phyloP scores from a whole-genome alignment of 805 yeast genomes.

The Cyberlindnera petersonii region DNA sequence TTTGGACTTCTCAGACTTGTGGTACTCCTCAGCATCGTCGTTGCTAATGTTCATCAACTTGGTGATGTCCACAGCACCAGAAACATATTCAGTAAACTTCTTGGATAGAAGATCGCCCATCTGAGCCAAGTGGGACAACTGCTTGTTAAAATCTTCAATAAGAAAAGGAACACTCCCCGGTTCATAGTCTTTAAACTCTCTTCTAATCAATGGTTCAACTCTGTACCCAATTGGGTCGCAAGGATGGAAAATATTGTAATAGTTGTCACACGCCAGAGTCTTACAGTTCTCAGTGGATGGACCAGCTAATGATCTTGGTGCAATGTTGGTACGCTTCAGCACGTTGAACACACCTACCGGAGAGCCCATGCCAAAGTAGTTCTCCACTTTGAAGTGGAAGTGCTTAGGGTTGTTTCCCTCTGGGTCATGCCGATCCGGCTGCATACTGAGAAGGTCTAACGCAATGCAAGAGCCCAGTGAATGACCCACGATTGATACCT shows the following conservation, averaged over 20 bases:
- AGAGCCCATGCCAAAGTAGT: slow-evolving; percentile 79
- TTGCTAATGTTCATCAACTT: slow-evolving; percentile 8
- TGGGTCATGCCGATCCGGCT: slow-evolving; percentile 26
- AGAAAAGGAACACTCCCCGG: slow-evolving; percentile 59
- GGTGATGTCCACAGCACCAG: slow-evolving; percentile 11
- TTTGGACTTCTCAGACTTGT: slow-evolving; percentile 8
- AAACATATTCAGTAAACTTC: slow-evolving; percentile 15
- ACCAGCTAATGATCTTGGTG: slow-evolving; percentile 32
- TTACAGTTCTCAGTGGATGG: slow-evolving; percentile 11
- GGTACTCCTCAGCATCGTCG: slow-evolving; percentile 10
- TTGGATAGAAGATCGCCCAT: slow-evolving; percentile 19
- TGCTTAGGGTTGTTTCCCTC: slow-evolving; percentile 32
- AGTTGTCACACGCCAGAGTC: slow-evolving; percentile 55
- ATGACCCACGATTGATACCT: slow-evolving; percentile 83
- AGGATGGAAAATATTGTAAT: slow-evolving; percentile 83
- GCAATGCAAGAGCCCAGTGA: slow-evolving; percentile 86
- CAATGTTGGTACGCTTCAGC: slow-evolving; percentile 59
- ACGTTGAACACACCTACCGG: slow-evolving; percentile 86
- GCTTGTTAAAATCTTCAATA: slow-evolving; percentile 35
- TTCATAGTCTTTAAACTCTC: slow-evolving; percentile 42
- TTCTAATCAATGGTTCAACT: slow-evolving; percentile 73
- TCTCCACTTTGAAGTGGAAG: slow-evolving; percentile 68
- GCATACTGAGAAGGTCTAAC: slow-evolving; percentile 65
- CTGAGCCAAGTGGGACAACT: slow-evolving; percentile 39
- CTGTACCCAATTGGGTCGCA: slow-evolving; percentile 92